These are phyloP conservation scores for Pseudozyma tsukubaensis DNA, from an alignment of 1,284 basidiomycete genomes.

Conservation along the genomic window DNA sequence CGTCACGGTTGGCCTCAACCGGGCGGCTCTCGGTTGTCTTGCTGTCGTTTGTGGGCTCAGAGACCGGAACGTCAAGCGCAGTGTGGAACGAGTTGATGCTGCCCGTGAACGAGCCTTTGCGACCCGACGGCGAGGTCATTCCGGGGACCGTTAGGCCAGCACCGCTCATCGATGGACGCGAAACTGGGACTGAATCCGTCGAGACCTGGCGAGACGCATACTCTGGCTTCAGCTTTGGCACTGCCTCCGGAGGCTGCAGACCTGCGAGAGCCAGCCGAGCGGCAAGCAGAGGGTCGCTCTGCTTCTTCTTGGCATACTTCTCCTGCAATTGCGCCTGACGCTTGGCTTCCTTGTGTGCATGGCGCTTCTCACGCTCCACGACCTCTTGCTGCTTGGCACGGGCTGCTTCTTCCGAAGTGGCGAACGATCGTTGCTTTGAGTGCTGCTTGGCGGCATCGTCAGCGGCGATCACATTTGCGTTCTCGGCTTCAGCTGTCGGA, in stretches of 20 bases:
- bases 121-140: neutral
- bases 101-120: constrained; percentile 21
- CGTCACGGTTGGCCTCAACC: neutral
- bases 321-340: constrained; percentile 40
- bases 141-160: constrained; percentile 12
- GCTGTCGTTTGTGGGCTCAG: neutral
- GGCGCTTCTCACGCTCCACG: constrained; percentile 36
- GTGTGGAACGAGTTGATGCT: constrained; percentile 38
- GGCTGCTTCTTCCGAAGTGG: constrained; percentile 53
- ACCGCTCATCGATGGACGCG: neutral
- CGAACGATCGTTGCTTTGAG: constrained; percentile 29
- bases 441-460: constrained; percentile 13
- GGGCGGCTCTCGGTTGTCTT: neutral
- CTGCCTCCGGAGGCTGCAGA: constrained; percentile 21
- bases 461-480: neutral
- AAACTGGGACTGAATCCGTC: neutral
- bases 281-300: constrained; percentile 53
- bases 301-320: constrained; percentile 54
- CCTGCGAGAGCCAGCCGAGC: constrained; percentile 49
- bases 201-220: neutral
- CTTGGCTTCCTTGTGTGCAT: constrained; percentile 29
- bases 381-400: constrained; percentile 44
- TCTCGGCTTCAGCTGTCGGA: neutral
- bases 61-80: constrained; percentile 15
- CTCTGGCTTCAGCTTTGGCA: constrained; percentile 6